phyloP scores from a whole-genome alignment of 2,329 filamentous ascomycete species.

The Penicillium sp. region DNA sequence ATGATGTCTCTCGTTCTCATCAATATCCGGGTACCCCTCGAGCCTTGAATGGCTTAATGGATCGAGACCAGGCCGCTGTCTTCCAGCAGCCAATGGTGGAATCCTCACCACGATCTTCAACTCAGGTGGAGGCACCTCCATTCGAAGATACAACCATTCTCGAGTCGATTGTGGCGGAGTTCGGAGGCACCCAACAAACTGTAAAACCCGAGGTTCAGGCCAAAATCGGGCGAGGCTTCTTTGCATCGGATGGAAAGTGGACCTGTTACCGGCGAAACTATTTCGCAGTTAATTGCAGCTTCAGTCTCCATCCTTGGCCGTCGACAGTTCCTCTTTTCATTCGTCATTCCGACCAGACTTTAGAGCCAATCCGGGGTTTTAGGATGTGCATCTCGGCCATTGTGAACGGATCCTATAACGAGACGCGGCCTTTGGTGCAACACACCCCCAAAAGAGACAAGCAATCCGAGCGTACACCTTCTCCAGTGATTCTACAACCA shows the following conservation, averaged over 20 bases:
- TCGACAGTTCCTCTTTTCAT: constrained; percentile 61
- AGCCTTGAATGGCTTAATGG: constrained; percentile 36
- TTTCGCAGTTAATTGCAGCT: constrained; percentile 83
- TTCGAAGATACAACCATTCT: constrained; percentile 46
- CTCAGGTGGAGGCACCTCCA: constrained; percentile 43
- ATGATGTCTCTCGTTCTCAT: constrained; percentile 38
- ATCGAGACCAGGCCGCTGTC: constrained; percentile 34
- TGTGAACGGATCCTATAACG: constrained; percentile 74
- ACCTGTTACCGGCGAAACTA: constrained; percentile 93
- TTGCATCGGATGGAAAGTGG: constrained; percentile 79
- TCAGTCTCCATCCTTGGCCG: constrained; percentile 68
- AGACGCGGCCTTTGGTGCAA: constrained; percentile 82
- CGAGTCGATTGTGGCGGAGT: constrained; percentile 39
- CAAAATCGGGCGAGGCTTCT: constrained; percentile 88
- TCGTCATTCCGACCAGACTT: constrained; percentile 49
- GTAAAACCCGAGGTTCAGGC: constrained; percentile 76
- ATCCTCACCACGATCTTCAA: constrained; percentile 21
- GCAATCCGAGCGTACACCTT: constrained; percentile 76
- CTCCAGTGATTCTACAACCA: constrained; percentile 69
- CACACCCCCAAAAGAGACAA: constrained; percentile 92
- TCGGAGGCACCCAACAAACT: constrained; percentile 36
- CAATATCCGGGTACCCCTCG: constrained; percentile 40
- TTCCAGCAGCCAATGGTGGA: constrained; percentile 39
- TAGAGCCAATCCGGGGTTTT: constrained; percentile 70
- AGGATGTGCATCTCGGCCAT: constrained; percentile 84